Evolutionary conservation across 2,329 filamentous ascomycete species (phyloP).

Genomic region (Ceratocystis eucalypticola): DNA sequence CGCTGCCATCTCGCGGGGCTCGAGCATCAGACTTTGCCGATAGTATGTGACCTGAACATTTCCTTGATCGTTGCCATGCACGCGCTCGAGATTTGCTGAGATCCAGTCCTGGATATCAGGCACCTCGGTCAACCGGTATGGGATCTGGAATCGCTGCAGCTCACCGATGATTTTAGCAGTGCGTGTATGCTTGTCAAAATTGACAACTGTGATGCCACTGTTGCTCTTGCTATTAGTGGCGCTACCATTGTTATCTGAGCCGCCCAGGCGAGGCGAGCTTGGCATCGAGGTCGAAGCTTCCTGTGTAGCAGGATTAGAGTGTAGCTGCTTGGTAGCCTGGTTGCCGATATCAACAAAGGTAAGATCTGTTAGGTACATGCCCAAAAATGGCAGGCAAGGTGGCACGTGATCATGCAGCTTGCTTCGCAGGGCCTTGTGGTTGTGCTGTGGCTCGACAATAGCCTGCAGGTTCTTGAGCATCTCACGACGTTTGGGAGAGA

Average conservation of each 20-base stretch:
- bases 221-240: slow-evolving; percentile 30
- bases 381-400: slow-evolving; percentile 87
- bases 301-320: slow-evolving; percentile 26
- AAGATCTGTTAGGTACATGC: slow-evolving; percentile 90
- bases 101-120: slow-evolving; percentile 91
- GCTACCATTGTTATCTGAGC: slow-evolving; percentile 22
- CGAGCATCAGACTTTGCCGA: slow-evolving; percentile 69
- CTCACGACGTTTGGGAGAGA: slow-evolving; percentile 71
- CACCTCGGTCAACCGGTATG: slow-evolving; percentile 70
- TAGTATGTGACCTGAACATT: slow-evolving; percentile 55
- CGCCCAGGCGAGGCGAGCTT: slow-evolving; percentile 34
- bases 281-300: slow-evolving; percentile 42
- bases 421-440: slow-evolving; percentile 75
- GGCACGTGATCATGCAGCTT: slow-evolving; percentile 75
- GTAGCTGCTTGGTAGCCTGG: slow-evolving; percentile 65
- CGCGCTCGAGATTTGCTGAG: slow-evolving; percentile 62
- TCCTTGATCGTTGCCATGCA: slow-evolving; percentile 46
- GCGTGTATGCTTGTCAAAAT: slow-evolving; percentile 92
- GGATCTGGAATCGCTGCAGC: slow-evolving; percentile 89
- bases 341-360: slow-evolving; percentile 95
- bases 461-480: slow-evolving; percentile 64
- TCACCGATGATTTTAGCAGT: slow-evolving; percentile 94
- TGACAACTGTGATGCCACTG: slow-evolving; percentile 66
- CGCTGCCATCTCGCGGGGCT: slow-evolving; percentile 49
- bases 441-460: slow-evolving; percentile 81